Conservation (phyloP, 768 basidiomycete genomes). For the Hydnomerulius pinastri region DNA sequence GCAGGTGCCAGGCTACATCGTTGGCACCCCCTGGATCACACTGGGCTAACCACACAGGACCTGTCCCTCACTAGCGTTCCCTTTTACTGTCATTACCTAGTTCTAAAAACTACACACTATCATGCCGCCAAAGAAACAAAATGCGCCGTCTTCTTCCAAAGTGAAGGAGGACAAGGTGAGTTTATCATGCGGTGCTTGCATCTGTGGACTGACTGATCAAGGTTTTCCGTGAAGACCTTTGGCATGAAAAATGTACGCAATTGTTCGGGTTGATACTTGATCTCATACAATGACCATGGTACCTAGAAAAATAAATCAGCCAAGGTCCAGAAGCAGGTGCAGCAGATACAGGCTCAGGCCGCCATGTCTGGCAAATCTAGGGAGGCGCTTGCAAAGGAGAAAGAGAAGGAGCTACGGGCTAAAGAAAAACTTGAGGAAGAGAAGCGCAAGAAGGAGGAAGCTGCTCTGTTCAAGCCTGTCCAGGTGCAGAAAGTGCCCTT, state of each 20-base stretch:
- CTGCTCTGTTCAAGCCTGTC: constrained; percentile 77
- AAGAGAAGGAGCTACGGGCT: constrained; percentile 74
- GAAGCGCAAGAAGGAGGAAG: constrained; percentile 83
- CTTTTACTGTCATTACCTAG: constrained; percentile 7
- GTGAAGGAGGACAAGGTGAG: constrained; percentile 81
- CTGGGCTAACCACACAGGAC: neutral
- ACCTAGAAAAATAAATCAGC: constrained; percentile 90
- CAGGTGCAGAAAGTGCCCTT: constrained; percentile 88
- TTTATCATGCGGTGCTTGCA: constrained; percentile 16
- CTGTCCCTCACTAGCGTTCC: neutral
- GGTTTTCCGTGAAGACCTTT: constrained; percentile 62
- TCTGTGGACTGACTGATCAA: constrained; percentile 27
- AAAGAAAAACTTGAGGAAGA: constrained; percentile 80
- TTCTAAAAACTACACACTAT: neutral
- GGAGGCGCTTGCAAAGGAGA: constrained; percentile 80
- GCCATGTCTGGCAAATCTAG: constrained; percentile 77
- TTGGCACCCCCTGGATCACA: neutral
- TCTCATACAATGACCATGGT: constrained; percentile 10
- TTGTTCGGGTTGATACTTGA: constrained; percentile 1
- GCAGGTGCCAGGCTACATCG: too few relatives aligned
- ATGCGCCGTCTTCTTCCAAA: constrained; percentile 58
- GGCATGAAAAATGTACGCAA: constrained; percentile 81
- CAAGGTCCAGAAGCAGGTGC: constrained; percentile 87
- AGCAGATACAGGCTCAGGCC: constrained; percentile 77
- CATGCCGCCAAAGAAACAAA: constrained; percentile 86